A percentile compares a stretch with the other conserved stretches of the same genome.
phyloP scores from a whole-genome alignment of 1,284 basidiomycete genomes.

The Hypsizygus ulmarius region DNA sequence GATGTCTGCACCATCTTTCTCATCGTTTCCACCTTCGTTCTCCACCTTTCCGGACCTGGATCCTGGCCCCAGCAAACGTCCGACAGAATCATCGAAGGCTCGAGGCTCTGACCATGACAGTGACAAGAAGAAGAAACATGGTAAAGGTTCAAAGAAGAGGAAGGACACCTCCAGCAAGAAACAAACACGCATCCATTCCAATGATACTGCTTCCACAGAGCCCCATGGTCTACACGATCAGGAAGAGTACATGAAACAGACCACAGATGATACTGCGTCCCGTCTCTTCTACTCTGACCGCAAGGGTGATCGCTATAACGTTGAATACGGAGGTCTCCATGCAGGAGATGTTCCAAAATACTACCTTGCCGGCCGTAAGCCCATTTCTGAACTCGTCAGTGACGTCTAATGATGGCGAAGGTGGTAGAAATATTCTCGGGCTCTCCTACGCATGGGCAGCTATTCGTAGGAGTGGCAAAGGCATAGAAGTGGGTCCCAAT shows the following conservation, averaged over 20 bases:
- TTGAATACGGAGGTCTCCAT: slow-evolving; percentile 68
- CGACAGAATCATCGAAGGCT: slow-evolving; percentile 1
- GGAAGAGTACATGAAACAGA: not conserved
- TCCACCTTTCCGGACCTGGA: slow-evolving; percentile 62
- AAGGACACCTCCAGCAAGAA: slow-evolving; percentile 19
- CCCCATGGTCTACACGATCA: not conserved
- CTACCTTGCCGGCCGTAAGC: slow-evolving; percentile 52
- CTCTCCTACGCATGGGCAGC: slow-evolving; percentile 48
- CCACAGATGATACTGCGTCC: slow-evolving; percentile 10
- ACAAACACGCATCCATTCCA: slow-evolving; percentile 13
- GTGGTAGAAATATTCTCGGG: slow-evolving; percentile 63
- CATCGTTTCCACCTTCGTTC: slow-evolving; percentile 60
- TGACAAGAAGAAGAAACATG: slow-evolving; percentile 20
- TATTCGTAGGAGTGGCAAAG: slow-evolving; percentile 48
- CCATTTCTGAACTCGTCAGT: slow-evolving; percentile 20
- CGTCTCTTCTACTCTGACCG: slow-evolving; percentile 63
- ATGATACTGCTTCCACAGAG: slow-evolving; percentile 3
- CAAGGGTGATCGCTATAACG: slow-evolving; percentile 66
- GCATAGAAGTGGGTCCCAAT: slow-evolving; percentile 57
- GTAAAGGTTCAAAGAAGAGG: slow-evolving; percentile 17
- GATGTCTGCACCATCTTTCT: slow-evolving; percentile 55
- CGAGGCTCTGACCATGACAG: slow-evolving; percentile 7
- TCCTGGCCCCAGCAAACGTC: slow-evolving; percentile 32
- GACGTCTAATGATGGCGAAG: slow-evolving; percentile 58
- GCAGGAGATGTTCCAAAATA: slow-evolving; percentile 69